These are phyloP conservation scores for Mercurialis annua DNA, from an alignment of 345 rosid species.

Conservation along the genomic window DNA sequence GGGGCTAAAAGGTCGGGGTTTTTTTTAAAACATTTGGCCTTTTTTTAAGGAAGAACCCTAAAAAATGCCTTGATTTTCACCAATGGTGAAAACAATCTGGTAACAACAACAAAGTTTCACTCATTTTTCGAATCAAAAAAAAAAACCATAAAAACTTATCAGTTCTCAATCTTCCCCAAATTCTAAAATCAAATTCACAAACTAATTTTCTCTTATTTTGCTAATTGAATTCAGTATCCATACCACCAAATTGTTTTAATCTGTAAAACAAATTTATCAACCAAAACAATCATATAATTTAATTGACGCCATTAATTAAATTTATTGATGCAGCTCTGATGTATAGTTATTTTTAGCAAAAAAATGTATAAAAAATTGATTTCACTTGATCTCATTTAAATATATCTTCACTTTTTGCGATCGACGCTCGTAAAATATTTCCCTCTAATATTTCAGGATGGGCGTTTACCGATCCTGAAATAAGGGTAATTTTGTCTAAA, in stretches of 20 bases:
- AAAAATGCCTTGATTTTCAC: slow-evolving; percentile 1
- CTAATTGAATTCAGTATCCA: slow-evolving; percentile 15
- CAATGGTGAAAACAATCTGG: slow-evolving; percentile 24
- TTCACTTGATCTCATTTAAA: too few species aligned
- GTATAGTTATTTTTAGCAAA: too few species aligned
- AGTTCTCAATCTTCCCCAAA: slow-evolving; percentile 44
- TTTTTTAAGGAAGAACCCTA: background rate
- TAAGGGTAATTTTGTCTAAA: too few species aligned
- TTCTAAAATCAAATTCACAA: background rate
- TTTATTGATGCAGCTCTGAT: too few species aligned
- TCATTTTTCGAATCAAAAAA: slow-evolving; percentile 49
- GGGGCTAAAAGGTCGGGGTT: too few species aligned
- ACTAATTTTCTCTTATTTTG: slow-evolving; percentile 24
- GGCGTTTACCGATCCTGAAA: too few species aligned
- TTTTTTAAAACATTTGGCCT: too few species aligned
- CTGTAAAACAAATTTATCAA: slow-evolving; percentile 21
- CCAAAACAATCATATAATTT: background rate
- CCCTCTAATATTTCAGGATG: too few species aligned
- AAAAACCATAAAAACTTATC: slow-evolving; percentile 42
- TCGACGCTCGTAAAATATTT: too few species aligned
- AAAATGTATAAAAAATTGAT: too few species aligned
- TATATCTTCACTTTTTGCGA: too few species aligned
- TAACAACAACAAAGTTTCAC: slow-evolving; percentile 37
- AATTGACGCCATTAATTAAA: background rate
- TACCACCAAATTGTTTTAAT: slow-evolving; percentile 22